Percentiles rank a stretch among this genome's conserved stretches.
These are phyloP conservation scores for Hyaloperonospora brassicae DNA, from an alignment of 352 stramenopile genomes.

Conservation along the genomic window DNA sequence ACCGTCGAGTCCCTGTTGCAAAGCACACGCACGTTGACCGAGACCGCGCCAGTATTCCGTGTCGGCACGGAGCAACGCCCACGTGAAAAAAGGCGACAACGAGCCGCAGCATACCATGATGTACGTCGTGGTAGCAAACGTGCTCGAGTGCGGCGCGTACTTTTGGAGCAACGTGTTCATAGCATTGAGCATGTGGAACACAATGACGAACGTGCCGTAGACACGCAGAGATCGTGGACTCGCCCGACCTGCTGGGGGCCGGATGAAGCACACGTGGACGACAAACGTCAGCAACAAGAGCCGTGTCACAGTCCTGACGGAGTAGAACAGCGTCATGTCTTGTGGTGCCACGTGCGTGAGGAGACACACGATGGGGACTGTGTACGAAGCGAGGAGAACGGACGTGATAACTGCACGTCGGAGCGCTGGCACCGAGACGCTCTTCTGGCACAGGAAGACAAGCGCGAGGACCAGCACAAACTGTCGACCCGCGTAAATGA, in stretches of 20 bases:
- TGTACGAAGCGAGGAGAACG: slow-evolving; percentile 37
- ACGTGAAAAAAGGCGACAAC: slow-evolving; percentile 34
- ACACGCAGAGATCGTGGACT: slow-evolving; percentile 19
- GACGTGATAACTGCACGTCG: slow-evolving; percentile 31
- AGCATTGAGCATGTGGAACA: slow-evolving; percentile 23
- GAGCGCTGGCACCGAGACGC: slow-evolving; percentile 45
- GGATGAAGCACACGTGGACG: slow-evolving; percentile 29
- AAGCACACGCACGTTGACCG: slow-evolving; percentile 27
- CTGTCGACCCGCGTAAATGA: slow-evolving; percentile 39
- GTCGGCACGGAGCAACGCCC: slow-evolving; percentile 42
- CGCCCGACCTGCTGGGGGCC: slow-evolving; percentile 25
- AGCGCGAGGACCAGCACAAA: slow-evolving; percentile 49
- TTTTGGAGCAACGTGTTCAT: slow-evolving; percentile 18
- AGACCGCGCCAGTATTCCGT: slow-evolving; percentile 43
- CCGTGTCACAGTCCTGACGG: slow-evolving; percentile 12
- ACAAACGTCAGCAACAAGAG: slow-evolving; percentile 23
- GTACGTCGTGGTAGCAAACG: slow-evolving; percentile 14
- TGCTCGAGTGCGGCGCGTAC: slow-evolving; percentile 2
- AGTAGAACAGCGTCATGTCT: slow-evolving; percentile 19
- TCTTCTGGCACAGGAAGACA: slow-evolving; percentile 56
- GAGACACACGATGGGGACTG: slow-evolving; percentile 32
- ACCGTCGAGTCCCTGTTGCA: slow-evolving; percentile 17
- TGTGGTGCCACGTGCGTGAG: slow-evolving; percentile 12
- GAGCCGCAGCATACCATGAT: slow-evolving; percentile 25
- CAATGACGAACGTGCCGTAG: slow-evolving; percentile 29